Evolutionary conservation across 345 rosid genomes (phyloP), one percentile per base, ranked within the genome.

Genomic region (Kandelia obovata): DNA sequence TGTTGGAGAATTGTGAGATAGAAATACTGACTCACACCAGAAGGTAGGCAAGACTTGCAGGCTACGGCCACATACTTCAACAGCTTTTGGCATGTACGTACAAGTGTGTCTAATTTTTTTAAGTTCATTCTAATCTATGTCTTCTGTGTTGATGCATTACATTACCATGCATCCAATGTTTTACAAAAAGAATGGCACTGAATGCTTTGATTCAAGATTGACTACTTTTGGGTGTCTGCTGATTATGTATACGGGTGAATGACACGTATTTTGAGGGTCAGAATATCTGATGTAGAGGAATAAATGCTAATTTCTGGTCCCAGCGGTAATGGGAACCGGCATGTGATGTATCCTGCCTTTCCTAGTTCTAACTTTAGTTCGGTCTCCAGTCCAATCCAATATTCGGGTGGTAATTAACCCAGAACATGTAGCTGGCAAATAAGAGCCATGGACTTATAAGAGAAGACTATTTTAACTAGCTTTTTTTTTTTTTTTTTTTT

Each of bases 311-410:
- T 5, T 53, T 62, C 67, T 77, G 85, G 80, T 77, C 75, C 80
- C 85, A 75, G 37, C 73, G 59, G 61, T 13, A 39, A 71, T 64
- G 77, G 80, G 76, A 74, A 53, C 75, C 73, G 62, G 59, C 25
- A 61, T 58, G 53, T 47, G 69, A 70, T 66, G 65, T 65, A 71
- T 58, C 66, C 43, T 34, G 57, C 43, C 23, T 26, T 53, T 20
- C 53, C 59, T 11, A 65, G 27, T 73, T 30, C 51, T 25, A 43
- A 39, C 61, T n/a, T 30, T 67, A 10, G 21, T 21, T 21, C 53
- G 34, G 35, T 11, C 11, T 21, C 19, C 37, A 46, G 37, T 34
- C 37, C 37, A 34, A 46, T 28, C 47, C 61, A 43, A 62, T 28
- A 58, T 65, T 61, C 62, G 65, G 49, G 55, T 46, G 61, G 7